Percentiles rank a stretch among this genome's conserved stretches.
phyloP scores from a whole-genome alignment of 176 grass and related monocot species.

The Ampelocalamus luodianensis region DNA sequence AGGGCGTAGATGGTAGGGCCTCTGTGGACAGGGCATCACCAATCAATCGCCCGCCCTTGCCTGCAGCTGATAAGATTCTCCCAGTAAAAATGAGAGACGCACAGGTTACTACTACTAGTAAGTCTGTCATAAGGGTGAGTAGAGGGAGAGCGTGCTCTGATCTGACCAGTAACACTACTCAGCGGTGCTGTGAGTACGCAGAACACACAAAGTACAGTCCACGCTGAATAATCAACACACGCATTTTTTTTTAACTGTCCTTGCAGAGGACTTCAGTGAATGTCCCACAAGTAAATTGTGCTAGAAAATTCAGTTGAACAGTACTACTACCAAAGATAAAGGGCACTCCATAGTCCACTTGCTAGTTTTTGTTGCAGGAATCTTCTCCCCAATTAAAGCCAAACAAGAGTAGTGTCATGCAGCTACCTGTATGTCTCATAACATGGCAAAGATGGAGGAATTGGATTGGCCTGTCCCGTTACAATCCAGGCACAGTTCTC shows the following conservation, averaged over 20 bases:
- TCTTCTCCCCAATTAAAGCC: background rate
- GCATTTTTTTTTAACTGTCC: background rate
- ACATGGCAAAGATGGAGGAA: background rate
- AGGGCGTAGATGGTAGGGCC: background rate
- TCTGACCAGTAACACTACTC: background rate
- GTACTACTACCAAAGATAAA: background rate
- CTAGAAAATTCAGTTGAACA: background rate
- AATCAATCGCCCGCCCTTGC: background rate
- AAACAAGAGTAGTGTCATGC: background rate
- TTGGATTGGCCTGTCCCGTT: background rate
- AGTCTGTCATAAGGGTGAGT: background rate
- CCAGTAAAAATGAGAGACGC: conserved; percentile 12
- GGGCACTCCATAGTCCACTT: background rate
- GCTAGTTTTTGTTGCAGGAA: background rate
- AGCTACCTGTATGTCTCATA: background rate
- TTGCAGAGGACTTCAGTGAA: background rate
- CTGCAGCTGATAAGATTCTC: conserved; percentile 5
- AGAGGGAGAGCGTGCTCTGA: background rate
- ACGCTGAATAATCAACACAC: background rate
- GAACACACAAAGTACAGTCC: background rate
- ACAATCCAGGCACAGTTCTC: background rate
- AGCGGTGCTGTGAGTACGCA: background rate
- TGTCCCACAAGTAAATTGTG: background rate
- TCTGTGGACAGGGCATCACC: background rate
- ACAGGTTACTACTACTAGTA: background rate